Evolutionary conservation across 148 eudicot genomes (phyloP).

Genomic region (Camellia granthamiana): DNA sequence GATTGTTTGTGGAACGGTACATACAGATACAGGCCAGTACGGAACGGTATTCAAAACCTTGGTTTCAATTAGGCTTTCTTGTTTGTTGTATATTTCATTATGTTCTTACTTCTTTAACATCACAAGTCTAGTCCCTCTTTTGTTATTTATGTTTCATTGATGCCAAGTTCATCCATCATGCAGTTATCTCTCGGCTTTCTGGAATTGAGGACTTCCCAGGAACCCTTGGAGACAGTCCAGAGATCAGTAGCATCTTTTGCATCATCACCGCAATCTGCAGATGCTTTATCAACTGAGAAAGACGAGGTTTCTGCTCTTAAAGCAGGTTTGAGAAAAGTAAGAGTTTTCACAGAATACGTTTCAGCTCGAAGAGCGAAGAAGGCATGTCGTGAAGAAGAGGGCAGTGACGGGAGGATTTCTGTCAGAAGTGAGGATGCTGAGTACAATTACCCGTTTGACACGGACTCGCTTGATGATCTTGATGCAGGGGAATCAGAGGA

Average conservation of each 20-base stretch:
- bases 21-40: no score
- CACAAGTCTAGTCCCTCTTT: neutral
- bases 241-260: conserved; percentile 37
- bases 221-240: conserved; percentile 32
- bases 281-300: conserved; percentile 29
- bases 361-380: conserved; percentile 44
- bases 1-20: no score
- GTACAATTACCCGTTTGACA: conserved; percentile 51
- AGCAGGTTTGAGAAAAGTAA: conserved; percentile 42
- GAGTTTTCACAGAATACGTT: conserved; percentile 35
- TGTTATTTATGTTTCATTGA: neutral
- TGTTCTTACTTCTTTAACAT: neutral
- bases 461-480: conserved; percentile 54
- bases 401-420: conserved; percentile 42
- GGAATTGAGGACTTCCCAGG: conserved; percentile 37
- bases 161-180: conserved; percentile 9
- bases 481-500: conserved; percentile 53
- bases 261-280: conserved; percentile 43
- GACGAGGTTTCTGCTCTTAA: conserved; percentile 43
- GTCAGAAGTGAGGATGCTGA: conserved; percentile 46
- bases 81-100: neutral
- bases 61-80: neutral
- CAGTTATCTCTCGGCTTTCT: conserved; percentile 49
- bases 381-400: conserved; percentile 48
- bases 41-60: no score